These are phyloP conservation scores for Vitis amurensis DNA, from an alignment of 164 flowering plant species.

Conservation along the genomic window DNA sequence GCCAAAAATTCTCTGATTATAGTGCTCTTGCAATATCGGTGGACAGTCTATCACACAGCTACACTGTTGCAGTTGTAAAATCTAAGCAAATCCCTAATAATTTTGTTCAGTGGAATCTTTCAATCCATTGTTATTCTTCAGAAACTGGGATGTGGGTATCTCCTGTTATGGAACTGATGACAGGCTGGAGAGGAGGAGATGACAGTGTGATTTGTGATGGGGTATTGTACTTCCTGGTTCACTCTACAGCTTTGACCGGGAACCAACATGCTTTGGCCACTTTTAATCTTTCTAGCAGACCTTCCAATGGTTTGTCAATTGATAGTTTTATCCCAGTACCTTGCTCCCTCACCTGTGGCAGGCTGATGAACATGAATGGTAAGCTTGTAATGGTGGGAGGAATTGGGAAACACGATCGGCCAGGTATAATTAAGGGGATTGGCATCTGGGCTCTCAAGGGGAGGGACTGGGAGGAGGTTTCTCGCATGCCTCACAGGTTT, in stretches of 20 bases:
- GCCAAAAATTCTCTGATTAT: conserved; percentile 65
- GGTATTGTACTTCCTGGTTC: conserved; percentile 68
- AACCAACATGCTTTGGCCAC: conserved; percentile 67
- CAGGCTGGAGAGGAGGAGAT: conserved; percentile 94
- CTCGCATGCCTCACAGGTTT: conserved; percentile 79
- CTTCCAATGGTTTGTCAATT: conserved; percentile 47
- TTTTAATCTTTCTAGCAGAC: conserved; percentile 52
- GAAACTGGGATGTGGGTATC: conserved; percentile 69
- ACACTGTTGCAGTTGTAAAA: conserved; percentile 62
- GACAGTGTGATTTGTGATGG: conserved; percentile 86
- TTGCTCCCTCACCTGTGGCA: conserved; percentile 85
- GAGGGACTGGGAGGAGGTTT: conserved; percentile 73
- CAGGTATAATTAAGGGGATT: conserved; percentile 87
- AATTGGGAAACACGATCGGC: conserved; percentile 74
- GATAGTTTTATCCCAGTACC: conserved; percentile 71
- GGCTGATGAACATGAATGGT: conserved; percentile 81
- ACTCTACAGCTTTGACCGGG: conserved; percentile 65
- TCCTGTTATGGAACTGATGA: conserved; percentile 55
- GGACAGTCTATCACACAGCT: conserved; percentile 42
- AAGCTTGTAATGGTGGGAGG: conserved; percentile 95
- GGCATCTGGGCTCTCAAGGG: conserved; percentile 79
- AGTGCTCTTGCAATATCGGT: conserved; percentile 75
- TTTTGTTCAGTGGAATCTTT: conserved; percentile 80
- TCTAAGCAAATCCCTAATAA: conserved; percentile 86
- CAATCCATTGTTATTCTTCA: conserved; percentile 69